These are phyloP conservation scores for Quercus dentata DNA, from an alignment of 306 rosid species.

Conservation along the genomic window DNA sequence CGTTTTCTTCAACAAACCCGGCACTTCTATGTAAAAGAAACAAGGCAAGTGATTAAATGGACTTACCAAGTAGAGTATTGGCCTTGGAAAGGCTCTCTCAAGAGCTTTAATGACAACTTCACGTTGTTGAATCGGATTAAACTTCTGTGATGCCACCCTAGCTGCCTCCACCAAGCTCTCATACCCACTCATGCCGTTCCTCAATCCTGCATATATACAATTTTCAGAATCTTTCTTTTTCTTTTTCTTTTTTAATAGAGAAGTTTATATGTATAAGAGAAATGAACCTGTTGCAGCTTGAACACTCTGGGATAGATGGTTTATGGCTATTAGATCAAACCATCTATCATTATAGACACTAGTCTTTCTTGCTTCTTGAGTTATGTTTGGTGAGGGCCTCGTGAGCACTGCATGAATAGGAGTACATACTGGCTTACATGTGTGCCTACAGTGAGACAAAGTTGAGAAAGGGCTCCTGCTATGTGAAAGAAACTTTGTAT, in stretches of 20 bases:
- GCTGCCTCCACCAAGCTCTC: slow-evolving; percentile 82
- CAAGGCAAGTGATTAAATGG: background rate
- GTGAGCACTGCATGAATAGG: slow-evolving; percentile 46
- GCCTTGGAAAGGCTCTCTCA: slow-evolving; percentile 59
- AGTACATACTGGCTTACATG: slow-evolving; percentile 17
- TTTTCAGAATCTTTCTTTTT: background rate
- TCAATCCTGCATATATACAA: slow-evolving; percentile 43
- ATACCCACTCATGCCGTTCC: slow-evolving; percentile 64
- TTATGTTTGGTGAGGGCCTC: slow-evolving; percentile 30
- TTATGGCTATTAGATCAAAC: slow-evolving; percentile 68
- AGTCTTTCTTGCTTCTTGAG: slow-evolving; percentile 27
- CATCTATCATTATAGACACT: slow-evolving; percentile 53
- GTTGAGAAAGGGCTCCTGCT: slow-evolving; percentile 26
- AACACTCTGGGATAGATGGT: slow-evolving; percentile 61
- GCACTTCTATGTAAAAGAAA: background rate
- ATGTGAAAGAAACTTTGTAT: slow-evolving; percentile 33
- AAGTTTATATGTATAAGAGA: background rate
- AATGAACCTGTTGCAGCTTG: slow-evolving; percentile 80
- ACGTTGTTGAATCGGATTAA: slow-evolving; percentile 47
- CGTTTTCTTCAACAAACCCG: too few species aligned
- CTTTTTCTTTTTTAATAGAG: too few species aligned
- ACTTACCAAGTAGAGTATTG: slow-evolving; percentile 58
- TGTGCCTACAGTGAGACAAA: slow-evolving; percentile 24
- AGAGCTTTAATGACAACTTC: slow-evolving; percentile 57
- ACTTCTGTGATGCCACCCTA: slow-evolving; percentile 37